Base-by-base conservation (phyloP, 2,329 filamentous ascomycete genomes). In the Penicillium sp. region DNA sequence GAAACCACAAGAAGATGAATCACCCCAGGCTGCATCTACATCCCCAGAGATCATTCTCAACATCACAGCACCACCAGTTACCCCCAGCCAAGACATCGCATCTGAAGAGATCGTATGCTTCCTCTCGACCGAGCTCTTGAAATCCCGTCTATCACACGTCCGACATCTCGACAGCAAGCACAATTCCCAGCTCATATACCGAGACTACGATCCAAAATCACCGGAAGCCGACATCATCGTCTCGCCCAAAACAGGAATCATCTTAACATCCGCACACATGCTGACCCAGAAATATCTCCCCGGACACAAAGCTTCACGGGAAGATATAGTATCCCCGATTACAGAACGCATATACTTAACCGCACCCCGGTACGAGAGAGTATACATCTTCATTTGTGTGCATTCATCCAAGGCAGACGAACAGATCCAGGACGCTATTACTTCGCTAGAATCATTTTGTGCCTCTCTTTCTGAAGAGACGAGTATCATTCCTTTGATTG, bases 231-330 rank as follows among this genome's bases (percentile, higher is more conserved):
- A 95, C 59, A 68, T 95, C 3, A 79, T 86, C 1, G 60, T 91
- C 4, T 88, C 88, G 0, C 82, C 88, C 0, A 76, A 74, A 0
- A 82, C 80, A 0, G 89, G 87, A 0, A 71, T 95, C 2, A 67
- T 95, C 0, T 63, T 87, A 18, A 88, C 88, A 0, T 87, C 81
- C 0, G 72, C 91, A 4, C 81, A 91, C 53, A 82, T 85, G 56
- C 76, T 87, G 24, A 86, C 84, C 38, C 91, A 95, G 61, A 81
- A 78, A 42, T 75, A 85, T 2, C 74, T 90, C 0, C 88, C 88
- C 0, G 83, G 84, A 20, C 4, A 10, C 38, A 15, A 40, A 27
- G 23, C 13, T 23, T 37, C 18, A 6, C 33, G 33, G 27, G 12
- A n/a, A 4, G 24, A 39, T 74, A 76, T 37, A 15, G 77, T 76